A percentile compares a stretch with the other conserved stretches of the same genome.
Conservation (phyloP, 192 early-diverging fungal genomes). For the Coemansia umbellata region DNA sequence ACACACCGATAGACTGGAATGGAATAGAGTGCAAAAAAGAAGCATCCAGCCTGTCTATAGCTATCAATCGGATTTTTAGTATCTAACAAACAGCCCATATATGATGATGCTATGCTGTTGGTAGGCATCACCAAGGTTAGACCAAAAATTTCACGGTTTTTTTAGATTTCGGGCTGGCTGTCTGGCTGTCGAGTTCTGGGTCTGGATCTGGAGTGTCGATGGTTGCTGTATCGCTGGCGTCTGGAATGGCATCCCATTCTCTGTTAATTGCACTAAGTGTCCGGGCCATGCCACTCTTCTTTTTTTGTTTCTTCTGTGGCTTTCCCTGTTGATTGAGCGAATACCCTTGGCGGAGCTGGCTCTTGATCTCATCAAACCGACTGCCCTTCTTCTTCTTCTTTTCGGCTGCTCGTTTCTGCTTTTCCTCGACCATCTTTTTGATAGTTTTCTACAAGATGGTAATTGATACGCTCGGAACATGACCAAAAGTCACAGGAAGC, state of each 20-base stretch:
- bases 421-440: constrained; percentile 28
- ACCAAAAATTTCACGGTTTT: constrained; percentile 28
- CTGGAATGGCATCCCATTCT: constrained; percentile 24
- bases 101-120: too few species aligned
- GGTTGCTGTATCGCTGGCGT: not conserved
- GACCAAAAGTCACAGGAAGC: too few species aligned
- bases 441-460: constrained; percentile 19
- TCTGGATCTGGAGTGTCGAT: not conserved
- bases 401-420: constrained; percentile 17
- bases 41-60: too few species aligned
- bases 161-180: constrained; percentile 7
- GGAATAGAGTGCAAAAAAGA: too few species aligned
- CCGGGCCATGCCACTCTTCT: constrained; percentile 14
- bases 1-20: too few species aligned
- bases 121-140: too few species aligned
- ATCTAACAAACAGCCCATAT: too few species aligned
- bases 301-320: constrained; percentile 11
- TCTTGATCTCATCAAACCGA: constrained; percentile 40
- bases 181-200: not conserved
- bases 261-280: constrained; percentile 41
- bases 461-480: too few species aligned
- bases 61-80: not conserved
- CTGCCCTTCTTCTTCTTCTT: constrained; percentile 27
- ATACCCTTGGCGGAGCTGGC: constrained; percentile 23
- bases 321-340: constrained; percentile 5